These are phyloP conservation scores for Lichina pygmaea DNA, from an alignment of 495 filamentous ascomycete species.

Conservation along the genomic window DNA sequence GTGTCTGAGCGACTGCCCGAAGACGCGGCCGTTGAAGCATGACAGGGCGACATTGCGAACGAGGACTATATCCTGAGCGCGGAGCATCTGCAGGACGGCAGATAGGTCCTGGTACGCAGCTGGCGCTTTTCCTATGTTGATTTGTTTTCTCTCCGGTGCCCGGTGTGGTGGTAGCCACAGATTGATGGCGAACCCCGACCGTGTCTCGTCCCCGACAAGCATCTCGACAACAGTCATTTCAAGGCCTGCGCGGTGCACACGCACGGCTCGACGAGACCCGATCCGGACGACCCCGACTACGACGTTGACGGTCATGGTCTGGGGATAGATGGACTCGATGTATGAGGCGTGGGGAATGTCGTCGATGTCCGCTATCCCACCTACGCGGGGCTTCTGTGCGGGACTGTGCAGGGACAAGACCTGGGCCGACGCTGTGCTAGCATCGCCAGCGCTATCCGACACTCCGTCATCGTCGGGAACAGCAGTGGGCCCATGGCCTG, in stretches of 20 bases:
- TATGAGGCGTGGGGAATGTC: conserved; percentile 43
- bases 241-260: conserved; percentile 20
- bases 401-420: too few relatives aligned
- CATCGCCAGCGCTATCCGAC: conserved; percentile 8
- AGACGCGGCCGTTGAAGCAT: conserved; percentile 43
- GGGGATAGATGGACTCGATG: conserved; percentile 40
- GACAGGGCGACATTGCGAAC: conserved; percentile 51
- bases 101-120: too few relatives aligned
- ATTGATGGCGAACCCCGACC: conserved; percentile 52
- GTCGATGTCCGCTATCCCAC: conserved; percentile 32
- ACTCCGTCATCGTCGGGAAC: not conserved
- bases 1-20: conserved; percentile 46
- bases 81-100: conserved; percentile 20
- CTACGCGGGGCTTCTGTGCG: not conserved
- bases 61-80: conserved; percentile 47
- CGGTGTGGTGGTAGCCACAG: conserved; percentile 40
- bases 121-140: too few relatives aligned
- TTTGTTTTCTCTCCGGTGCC: conserved; percentile 5
- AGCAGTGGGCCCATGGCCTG: not conserved
- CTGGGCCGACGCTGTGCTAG: too few relatives aligned
- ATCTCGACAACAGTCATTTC: conserved; percentile 41
- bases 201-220: conserved; percentile 67
- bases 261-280: conserved; percentile 31
- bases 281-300: conserved; percentile 55
- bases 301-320: conserved; percentile 55